Base-by-base conservation (phyloP, 2,329 filamentous ascomycete species). In the Zasmidium citrigriseum region DNA sequence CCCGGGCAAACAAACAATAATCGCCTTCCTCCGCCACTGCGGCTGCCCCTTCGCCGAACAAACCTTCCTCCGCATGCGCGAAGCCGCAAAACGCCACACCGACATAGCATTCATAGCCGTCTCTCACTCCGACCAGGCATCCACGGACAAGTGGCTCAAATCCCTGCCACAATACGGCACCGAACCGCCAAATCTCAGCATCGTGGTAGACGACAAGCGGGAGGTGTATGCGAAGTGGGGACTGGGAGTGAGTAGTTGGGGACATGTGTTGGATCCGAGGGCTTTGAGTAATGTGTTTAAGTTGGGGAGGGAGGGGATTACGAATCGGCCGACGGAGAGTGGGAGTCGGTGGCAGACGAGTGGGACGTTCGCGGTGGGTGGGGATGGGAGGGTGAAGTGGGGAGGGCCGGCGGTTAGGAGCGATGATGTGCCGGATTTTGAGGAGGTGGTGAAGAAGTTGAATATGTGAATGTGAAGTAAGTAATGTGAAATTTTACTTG, bases 11-110 rank as follows among this genome's bases (percentile, higher is more conserved):
- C 84, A 85, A 0, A 83, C 82, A 0, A 70, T 91, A 1, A 74
- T 91, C 20, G 81, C 85, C 16, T 91, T 91, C 67, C 78, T 91
- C 4, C 80, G 89, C 29, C 88, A 91, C 71, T 91, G 88, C 70
- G 89, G 88, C 29, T 90, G 88, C 75, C 88, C 88, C 11, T 90
- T 88, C 89, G 81, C 72, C 2, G 72, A 74, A 56, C 72, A 73
- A 51, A 72, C 72, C 9, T 71, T 88, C 73, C 78, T 78, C 55
- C 66, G 70, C 27, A 76, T 89, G 25, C 79, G 83, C 46, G 71
- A 77, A 46, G 70, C 84, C 57, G 85, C 86, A 14, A 73, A 76
- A 41, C 67, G 75, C 29, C 74, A 87, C 69, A 74, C 75, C 11
- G 72, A 77, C 22, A 72, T 86, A 11, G 77, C 81, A 67, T 88